Conservation (phyloP, 2,329 filamentous ascomycete species). For the Aspergillus neoniger region DNA sequence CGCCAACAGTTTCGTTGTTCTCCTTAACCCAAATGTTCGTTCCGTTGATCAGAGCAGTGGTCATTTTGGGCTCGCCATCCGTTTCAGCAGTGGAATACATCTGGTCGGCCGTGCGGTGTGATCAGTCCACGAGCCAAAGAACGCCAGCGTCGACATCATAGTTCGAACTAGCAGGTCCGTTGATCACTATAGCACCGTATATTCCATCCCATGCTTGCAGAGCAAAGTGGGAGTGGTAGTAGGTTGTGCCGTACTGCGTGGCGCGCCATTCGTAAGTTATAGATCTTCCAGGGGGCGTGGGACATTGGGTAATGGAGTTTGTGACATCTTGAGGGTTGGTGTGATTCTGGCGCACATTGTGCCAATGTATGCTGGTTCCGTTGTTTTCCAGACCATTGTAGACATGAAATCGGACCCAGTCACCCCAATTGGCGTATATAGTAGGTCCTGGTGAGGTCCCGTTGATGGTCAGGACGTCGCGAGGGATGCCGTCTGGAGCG, state of each 20-base stretch:
- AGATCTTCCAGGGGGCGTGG: slow-evolving; percentile 35
- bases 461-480: slow-evolving; percentile 58
- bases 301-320: slow-evolving; percentile 40
- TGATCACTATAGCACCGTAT: slow-evolving; percentile 49
- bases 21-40: neutral
- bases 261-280: slow-evolving; percentile 43
- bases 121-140: neutral
- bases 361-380: slow-evolving; percentile 35
- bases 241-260: slow-evolving; percentile 38
- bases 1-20: neutral
- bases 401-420: slow-evolving; percentile 57
- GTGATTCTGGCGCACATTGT: slow-evolving; percentile 36
- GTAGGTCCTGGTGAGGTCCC: slow-evolving; percentile 67
- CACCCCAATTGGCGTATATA: slow-evolving; percentile 66
- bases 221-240: slow-evolving; percentile 39
- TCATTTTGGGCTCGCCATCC: neutral
- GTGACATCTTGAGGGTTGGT: slow-evolving; percentile 36
- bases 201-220: slow-evolving; percentile 55
- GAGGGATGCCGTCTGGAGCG: slow-evolving; percentile 30
- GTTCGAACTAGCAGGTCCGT: neutral
- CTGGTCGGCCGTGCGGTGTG: neutral
- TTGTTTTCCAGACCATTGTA: slow-evolving; percentile 49
- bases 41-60: neutral
- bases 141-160: neutral
- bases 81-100: neutral